Percentiles rank a stretch among this genome's conserved stretches.
These are phyloP conservation scores for Didymella segeticola DNA, from an alignment of 2,329 filamentous ascomycete genomes.

Conservation along the genomic window DNA sequence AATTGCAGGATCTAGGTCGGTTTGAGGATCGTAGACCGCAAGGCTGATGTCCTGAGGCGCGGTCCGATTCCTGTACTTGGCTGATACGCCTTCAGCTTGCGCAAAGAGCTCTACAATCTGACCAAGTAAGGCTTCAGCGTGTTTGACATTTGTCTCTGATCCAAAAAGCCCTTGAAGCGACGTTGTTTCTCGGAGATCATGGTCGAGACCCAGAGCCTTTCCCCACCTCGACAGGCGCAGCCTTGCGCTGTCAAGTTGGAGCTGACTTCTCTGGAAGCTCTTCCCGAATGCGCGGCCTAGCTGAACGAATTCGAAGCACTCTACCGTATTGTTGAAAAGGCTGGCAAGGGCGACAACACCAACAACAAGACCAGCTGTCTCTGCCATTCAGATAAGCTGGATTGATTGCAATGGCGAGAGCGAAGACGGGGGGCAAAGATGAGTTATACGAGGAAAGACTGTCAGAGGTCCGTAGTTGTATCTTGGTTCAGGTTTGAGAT, in stretches of 20 bases:
- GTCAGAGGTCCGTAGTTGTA: not conserved
- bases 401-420: slow-evolving; percentile 10
- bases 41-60: not conserved
- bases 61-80: not conserved
- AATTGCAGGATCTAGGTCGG: not conserved
- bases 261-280: slow-evolving; percentile 17
- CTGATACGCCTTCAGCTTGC: not conserved
- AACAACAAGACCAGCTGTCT: slow-evolving; percentile 24
- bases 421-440: not conserved
- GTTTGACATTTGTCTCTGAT: not conserved
- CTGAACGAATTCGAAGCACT: slow-evolving; percentile 33
- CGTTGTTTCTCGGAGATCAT: not conserved
- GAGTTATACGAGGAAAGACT: not conserved
- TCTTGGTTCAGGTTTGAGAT: not conserved
- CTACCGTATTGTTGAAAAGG: slow-evolving; percentile 30
- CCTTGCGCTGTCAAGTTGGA: not conserved
- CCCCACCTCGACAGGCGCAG: not conserved
- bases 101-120: not conserved
- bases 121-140: not conserved
- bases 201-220: not conserved
- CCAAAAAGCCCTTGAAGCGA: not conserved
- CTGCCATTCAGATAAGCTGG: slow-evolving; percentile 14
- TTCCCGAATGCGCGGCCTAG: slow-evolving; percentile 26
- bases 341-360: slow-evolving; percentile 25
- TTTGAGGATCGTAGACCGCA: not conserved